A percentile compares a stretch with the other conserved stretches of the same genome.
These are phyloP conservation scores for Marasmius sp. DNA, from an alignment of 1,284 basidiomycete species.

Conservation along the genomic window DNA sequence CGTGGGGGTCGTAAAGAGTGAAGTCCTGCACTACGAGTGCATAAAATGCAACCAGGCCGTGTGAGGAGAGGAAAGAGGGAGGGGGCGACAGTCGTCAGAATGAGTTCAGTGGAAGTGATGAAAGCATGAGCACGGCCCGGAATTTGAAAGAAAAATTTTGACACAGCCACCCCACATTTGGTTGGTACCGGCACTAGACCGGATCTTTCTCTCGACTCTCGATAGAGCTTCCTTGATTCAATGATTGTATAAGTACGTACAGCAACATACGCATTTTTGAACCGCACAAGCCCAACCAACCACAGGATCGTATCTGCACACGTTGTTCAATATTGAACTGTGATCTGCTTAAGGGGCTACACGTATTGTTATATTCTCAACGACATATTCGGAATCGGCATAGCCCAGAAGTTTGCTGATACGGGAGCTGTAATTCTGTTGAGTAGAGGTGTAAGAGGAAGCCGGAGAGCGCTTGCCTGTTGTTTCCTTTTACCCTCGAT, in stretches of 20 bases:
- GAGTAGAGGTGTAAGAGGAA: slow-evolving; percentile 10
- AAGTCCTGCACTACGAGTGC: slow-evolving; percentile 29
- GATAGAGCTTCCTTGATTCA: too few species aligned
- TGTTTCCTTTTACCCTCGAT: slow-evolving; percentile 83
- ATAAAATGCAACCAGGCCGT: slow-evolving; percentile 22
- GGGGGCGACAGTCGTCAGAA: neutral
- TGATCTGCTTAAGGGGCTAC: slow-evolving; percentile 31
- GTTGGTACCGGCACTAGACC: neutral
- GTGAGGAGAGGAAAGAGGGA: slow-evolving; percentile 13
- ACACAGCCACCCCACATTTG: slow-evolving; percentile 9
- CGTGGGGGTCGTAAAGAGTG: slow-evolving; percentile 18
- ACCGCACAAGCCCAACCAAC: too few species aligned
- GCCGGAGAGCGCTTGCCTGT: slow-evolving; percentile 61
- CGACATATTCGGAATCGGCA: slow-evolving; percentile 94
- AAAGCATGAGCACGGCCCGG: neutral
- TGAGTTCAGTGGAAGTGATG: neutral
- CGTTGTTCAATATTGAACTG: neutral
- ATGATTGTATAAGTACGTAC: too few species aligned
- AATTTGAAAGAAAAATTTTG: neutral
- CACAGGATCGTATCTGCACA: too few species aligned
- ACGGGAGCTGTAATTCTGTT: slow-evolving; percentile 58
- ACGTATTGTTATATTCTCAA: slow-evolving; percentile 86
- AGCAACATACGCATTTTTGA: too few species aligned
- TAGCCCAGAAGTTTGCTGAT: slow-evolving; percentile 86
- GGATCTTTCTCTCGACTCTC: too few species aligned